These are phyloP conservation scores for Rhizopogon rudus DNA, from an alignment of 768 basidiomycete genomes.

Conservation along the genomic window DNA sequence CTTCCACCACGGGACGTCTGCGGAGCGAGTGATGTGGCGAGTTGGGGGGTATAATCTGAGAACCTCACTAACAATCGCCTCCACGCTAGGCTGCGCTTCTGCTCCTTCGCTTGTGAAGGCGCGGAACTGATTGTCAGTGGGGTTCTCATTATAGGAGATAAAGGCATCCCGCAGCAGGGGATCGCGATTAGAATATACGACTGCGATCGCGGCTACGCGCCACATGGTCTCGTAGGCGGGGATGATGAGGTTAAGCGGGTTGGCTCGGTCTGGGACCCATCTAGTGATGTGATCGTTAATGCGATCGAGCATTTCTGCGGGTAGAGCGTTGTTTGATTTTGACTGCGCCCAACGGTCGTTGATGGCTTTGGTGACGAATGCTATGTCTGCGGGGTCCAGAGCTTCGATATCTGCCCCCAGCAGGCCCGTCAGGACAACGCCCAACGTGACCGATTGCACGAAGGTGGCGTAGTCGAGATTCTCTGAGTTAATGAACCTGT, in stretches of 20 bases:
- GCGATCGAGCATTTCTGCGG: slow-evolving; percentile 7
- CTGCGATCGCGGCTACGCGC: slow-evolving; percentile 47
- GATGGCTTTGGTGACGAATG: slow-evolving; percentile 33
- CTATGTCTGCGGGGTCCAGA: slow-evolving; percentile 29
- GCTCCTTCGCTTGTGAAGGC: not conserved
- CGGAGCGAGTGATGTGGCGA: slow-evolving; percentile 35
- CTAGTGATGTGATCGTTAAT: slow-evolving; percentile 34
- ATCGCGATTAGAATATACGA: slow-evolving; percentile 20
- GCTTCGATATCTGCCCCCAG: slow-evolving; percentile 25
- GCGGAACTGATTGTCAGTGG: slow-evolving; percentile 27
- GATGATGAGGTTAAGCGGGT: slow-evolving; percentile 44
- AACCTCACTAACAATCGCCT: slow-evolving; percentile 36
- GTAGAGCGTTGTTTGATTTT: slow-evolving; percentile 30
- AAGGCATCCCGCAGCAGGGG: slow-evolving; percentile 19
- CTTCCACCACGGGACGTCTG: slow-evolving; percentile 1
- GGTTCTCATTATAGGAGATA: slow-evolving; percentile 22
- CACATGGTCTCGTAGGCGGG: slow-evolving; percentile 55
- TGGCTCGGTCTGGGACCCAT: slow-evolving; percentile 30
- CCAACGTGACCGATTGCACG: slow-evolving; percentile 35
- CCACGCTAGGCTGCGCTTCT: slow-evolving; percentile 23
- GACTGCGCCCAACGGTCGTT: slow-evolving; percentile 32
- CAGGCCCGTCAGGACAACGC: slow-evolving; percentile 33
- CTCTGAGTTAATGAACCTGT: not conserved
- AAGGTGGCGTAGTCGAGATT: slow-evolving; percentile 27
- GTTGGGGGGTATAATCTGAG: slow-evolving; percentile 51